Conservation (phyloP, 805 yeast species). For the Dipodascopsis uninucleata region DNA sequence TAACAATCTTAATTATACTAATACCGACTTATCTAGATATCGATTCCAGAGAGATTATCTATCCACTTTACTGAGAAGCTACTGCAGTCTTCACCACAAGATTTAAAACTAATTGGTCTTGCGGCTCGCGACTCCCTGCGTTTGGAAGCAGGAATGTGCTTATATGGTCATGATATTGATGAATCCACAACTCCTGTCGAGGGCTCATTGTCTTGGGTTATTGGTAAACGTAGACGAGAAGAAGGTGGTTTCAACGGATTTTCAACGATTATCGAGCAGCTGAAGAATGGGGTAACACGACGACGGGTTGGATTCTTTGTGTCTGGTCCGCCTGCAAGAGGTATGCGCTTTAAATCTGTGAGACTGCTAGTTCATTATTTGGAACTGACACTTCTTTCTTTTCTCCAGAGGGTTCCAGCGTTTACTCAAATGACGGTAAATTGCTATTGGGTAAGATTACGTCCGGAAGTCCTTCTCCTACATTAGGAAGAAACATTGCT, state of each 20-base stretch:
- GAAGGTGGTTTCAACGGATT: conserved; percentile 70
- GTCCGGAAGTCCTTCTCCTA: conserved; percentile 66
- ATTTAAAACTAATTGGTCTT: conserved; percentile 82
- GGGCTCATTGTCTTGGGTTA: conserved; percentile 84
- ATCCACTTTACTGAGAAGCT: conserved; percentile 61
- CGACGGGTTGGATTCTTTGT: conserved; percentile 70
- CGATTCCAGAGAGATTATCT: conserved; percentile 36
- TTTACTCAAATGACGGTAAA: conserved; percentile 5
- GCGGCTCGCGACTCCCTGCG: conserved; percentile 98
- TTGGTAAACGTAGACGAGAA: conserved; percentile 73
- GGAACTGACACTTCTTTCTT: not conserved
- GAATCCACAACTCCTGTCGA: conserved; percentile 82
- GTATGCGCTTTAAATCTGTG: not conserved
- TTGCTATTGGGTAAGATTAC: conserved; percentile 47
- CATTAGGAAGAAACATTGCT: conserved; percentile 74
- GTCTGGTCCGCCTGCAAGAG: conserved; percentile 91
- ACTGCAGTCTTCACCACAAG: conserved; percentile 46
- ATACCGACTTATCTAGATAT: conserved; percentile 30
- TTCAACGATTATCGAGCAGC: conserved; percentile 61
- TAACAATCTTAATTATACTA: not conserved
- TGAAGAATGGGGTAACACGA: conserved; percentile 49
- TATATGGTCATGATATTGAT: conserved; percentile 87
- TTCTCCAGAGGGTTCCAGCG: conserved; percentile 10
- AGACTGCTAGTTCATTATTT: not conserved
- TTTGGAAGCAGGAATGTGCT: conserved; percentile 97